phyloP scores from a whole-genome alignment of 495 filamentous ascomycete species.

The Glutinoglossum americanum region DNA sequence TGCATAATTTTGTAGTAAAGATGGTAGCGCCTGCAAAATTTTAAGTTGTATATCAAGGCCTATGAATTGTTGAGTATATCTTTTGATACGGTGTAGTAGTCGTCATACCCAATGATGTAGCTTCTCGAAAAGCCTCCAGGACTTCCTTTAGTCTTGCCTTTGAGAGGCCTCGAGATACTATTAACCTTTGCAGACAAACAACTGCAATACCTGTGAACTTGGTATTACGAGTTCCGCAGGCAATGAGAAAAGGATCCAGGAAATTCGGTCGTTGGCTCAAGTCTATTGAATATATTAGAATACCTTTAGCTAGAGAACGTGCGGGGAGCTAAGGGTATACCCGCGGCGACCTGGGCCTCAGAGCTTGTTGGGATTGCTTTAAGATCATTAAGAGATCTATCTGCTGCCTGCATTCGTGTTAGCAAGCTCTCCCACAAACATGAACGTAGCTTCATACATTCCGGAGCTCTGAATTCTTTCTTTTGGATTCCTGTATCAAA shows the following conservation, averaged over 20 bases:
- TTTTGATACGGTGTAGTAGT: not conserved
- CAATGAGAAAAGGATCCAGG: conserved; percentile 78
- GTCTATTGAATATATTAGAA: conserved; percentile 31
- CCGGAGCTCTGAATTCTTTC: conserved; percentile 74
- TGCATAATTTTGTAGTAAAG: conserved; percentile 76
- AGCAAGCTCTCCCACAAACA: not conserved
- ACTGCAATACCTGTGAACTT: conserved; percentile 75
- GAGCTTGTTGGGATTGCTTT: conserved; percentile 56
- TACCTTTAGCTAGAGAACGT: conserved; percentile 9
- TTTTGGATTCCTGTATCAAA: conserved; percentile 86
- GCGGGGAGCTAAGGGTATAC: conserved; percentile 26
- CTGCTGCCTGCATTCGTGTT: conserved; percentile 45
- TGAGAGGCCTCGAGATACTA: conserved; percentile 57
- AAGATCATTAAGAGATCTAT: conserved; percentile 80
- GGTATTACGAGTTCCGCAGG: conserved; percentile 69
- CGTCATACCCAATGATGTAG: conserved; percentile 36
- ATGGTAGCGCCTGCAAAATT: conserved; percentile 83
- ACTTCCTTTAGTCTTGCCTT: conserved; percentile 56
- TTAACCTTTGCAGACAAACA: conserved; percentile 70
- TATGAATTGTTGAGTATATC: conserved; percentile 11
- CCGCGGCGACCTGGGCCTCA: conserved; percentile 65
- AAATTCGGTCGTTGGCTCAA: conserved; percentile 62
- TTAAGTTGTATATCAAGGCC: conserved; percentile 89
- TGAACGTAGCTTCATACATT: conserved; percentile 31
- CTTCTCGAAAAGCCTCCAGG: conserved; percentile 68